These are phyloP conservation scores for Cunninghamia lanceolata DNA, from an alignment of 75 land plant genomes.

Conservation along the genomic window DNA sequence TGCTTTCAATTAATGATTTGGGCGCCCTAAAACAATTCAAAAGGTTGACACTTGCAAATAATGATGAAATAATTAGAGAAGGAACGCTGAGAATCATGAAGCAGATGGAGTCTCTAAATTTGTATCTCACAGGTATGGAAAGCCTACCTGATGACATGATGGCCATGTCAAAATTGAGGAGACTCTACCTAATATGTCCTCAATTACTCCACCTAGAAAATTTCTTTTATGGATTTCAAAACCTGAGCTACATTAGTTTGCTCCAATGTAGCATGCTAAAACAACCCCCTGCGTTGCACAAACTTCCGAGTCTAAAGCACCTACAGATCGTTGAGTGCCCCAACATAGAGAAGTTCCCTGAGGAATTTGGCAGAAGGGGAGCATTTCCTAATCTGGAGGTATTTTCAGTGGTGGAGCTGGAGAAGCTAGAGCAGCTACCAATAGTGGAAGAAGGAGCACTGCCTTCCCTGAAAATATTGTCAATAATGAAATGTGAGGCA, in stretches of 20 bases:
- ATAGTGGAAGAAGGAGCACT: no score
- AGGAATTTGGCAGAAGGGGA: no score
- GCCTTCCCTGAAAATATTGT: no score
- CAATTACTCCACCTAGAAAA: not conserved
- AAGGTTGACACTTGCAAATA: not conserved
- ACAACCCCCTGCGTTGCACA: not conserved
- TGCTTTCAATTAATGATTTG: not conserved
- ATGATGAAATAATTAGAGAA: not conserved
- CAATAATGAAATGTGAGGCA: no score
- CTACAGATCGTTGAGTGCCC: no score
- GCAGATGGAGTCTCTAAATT: not conserved
- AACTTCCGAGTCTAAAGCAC: not conserved
- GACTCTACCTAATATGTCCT: not conserved
- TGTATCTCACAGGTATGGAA: not conserved
- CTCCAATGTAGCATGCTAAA: not conserved
- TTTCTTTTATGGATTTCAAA: not conserved
- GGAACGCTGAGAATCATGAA: not conserved
- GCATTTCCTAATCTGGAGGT: no score
- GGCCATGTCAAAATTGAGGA: no score
- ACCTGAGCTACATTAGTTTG: not conserved
- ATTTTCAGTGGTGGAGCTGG: no score
- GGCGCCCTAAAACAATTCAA: not conserved
- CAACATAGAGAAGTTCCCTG: no score
- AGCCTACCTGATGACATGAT: not conserved
- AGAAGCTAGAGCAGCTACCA: no score